Conservation (phyloP, 1,139 yeast species). For the Protomyces pachydermus region DNA sequence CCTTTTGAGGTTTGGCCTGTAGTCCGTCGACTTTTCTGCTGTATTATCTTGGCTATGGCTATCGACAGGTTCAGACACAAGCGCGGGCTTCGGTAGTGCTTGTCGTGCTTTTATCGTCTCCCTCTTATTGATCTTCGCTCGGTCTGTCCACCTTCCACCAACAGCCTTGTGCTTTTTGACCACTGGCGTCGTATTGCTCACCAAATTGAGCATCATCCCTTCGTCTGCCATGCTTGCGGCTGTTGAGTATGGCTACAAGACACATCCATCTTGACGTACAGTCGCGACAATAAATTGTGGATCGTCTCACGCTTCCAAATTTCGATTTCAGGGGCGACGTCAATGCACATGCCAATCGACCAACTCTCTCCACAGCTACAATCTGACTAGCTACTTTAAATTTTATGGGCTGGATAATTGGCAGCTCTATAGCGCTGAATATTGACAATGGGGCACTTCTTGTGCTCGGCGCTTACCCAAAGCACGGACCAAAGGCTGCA, state of each 20-base stretch:
- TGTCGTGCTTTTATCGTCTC: constrained; percentile 28
- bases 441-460: constrained; percentile 20
- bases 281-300: neutral
- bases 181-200: constrained; percentile 1
- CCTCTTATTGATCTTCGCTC: constrained; percentile 48
- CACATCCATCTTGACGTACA: too few species aligned
- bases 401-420: constrained; percentile 18
- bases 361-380: neutral
- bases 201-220: constrained; percentile 20
- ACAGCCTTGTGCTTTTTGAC: constrained; percentile 6
- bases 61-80: neutral
- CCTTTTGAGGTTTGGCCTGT: constrained; percentile 8
- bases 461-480: constrained; percentile 22
- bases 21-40: neutral
- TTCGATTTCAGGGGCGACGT: too few species aligned
- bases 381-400: neutral
- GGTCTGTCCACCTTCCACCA: constrained; percentile 47
- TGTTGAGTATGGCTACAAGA: neutral
- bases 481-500: constrained; percentile 4
- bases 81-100: constrained; percentile 7
- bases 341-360: too few species aligned
- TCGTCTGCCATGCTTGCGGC: constrained; percentile 14
- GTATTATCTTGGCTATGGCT: neutral
- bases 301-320: neutral
- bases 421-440: constrained; percentile 2